phyloP scores from a whole-genome alignment of 1,284 basidiomycete genomes.

The Paramarasmius palmivorus region DNA sequence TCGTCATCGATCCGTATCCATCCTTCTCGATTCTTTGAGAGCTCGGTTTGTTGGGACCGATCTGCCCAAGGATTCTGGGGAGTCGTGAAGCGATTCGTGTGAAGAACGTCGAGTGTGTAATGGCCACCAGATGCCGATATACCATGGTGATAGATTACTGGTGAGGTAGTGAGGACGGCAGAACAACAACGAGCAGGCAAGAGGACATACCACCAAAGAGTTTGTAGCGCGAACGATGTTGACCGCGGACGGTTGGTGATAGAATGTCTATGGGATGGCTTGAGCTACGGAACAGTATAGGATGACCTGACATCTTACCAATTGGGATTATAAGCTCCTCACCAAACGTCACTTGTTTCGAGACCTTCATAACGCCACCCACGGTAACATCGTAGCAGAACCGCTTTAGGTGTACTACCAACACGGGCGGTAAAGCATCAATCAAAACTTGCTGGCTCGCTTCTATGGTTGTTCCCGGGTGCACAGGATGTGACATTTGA shows the following conservation, averaged over 20 bases:
- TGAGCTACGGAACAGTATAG: background rate
- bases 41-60: too few species aligned
- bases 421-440: constrained; percentile 82
- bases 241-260: constrained; percentile 50
- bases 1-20: constrained; percentile 97
- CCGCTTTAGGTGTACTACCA: constrained; percentile 91
- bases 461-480: constrained; percentile 66
- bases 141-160: constrained; percentile 95
- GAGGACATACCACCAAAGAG: constrained; percentile 80
- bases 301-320: constrained; percentile 42
- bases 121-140: constrained; percentile 90
- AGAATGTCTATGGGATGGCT: constrained; percentile 58
- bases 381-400: constrained; percentile 86
- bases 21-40: constrained; percentile 36
- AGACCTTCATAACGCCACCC: constrained; percentile 83
- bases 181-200: background rate
- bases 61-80: too few species aligned
- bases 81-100: constrained; percentile 70
- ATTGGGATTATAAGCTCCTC: constrained; percentile 76
- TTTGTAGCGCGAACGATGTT: constrained; percentile 64
- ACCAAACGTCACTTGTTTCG: constrained; percentile 81
- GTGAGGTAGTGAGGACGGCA: background rate
- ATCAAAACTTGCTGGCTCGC: constrained; percentile 89
- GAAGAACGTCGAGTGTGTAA: constrained; percentile 91
- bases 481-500: constrained; percentile 64